Conservation (phyloP, 805 yeast genomes). For the Nakazawaea holstii region DNA sequence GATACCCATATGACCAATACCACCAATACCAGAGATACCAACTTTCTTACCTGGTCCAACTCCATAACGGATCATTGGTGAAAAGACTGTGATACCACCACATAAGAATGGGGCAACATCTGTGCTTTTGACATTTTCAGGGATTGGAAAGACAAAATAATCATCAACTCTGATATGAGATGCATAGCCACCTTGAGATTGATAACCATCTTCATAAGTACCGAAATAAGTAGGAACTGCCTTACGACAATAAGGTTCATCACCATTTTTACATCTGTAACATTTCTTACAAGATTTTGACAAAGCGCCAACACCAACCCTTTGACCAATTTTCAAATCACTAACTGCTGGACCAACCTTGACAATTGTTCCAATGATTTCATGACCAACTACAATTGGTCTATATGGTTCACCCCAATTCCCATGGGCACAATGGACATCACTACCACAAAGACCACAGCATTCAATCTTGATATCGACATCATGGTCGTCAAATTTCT, state of each 20-base stretch:
- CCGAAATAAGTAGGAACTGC: slow-evolving; percentile 30
- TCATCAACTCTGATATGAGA: slow-evolving; percentile 60
- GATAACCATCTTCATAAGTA: slow-evolving; percentile 19
- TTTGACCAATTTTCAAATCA: slow-evolving; percentile 55
- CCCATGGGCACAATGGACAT: slow-evolving; percentile 45
- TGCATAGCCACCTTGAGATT: slow-evolving; percentile 65
- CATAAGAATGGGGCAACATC: slow-evolving; percentile 70
- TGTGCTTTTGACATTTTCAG: slow-evolving; percentile 44
- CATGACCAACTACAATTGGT: slow-evolving; percentile 52
- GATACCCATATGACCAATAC: slow-evolving; percentile 62
- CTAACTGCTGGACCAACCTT: slow-evolving; percentile 54
- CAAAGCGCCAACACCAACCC: slow-evolving; percentile 81
- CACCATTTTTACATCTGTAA: slow-evolving; percentile 45
- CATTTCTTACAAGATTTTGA: slow-evolving; percentile 57
- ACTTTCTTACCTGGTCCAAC: slow-evolving; percentile 36
- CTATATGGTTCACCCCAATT: slow-evolving; percentile 37
- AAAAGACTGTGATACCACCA: slow-evolving; percentile 70
- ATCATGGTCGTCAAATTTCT: slow-evolving; percentile 33
- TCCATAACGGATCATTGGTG: slow-evolving; percentile 52
- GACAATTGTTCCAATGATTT: slow-evolving; percentile 55
- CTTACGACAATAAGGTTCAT: slow-evolving; percentile 39
- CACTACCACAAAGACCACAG: slow-evolving; percentile 59
- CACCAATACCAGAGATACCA: slow-evolving; percentile 62
- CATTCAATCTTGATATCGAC: slow-evolving; percentile 37
- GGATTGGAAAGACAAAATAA: slow-evolving; percentile 58